Evolutionary conservation across 768 basidiomycete genomes (phyloP).

Genomic region (Leucogyrophana mollusca): DNA sequence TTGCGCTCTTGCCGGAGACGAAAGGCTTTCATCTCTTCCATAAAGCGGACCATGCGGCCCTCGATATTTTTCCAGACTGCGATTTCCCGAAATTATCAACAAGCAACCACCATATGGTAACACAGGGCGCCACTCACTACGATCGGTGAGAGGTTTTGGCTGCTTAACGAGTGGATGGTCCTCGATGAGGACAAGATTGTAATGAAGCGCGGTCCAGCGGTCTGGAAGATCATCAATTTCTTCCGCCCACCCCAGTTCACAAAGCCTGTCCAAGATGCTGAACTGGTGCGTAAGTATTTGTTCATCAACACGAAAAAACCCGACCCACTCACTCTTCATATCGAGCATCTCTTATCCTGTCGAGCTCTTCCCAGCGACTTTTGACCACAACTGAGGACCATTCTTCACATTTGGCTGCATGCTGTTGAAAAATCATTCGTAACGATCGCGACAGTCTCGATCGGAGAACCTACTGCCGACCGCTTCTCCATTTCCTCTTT

Average conservation of each 20-base stretch:
- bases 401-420: no score
- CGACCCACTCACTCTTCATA: constrained; percentile 35
- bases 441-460: no score
- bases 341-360: constrained; percentile 33
- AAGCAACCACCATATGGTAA: neutral
- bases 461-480: no score
- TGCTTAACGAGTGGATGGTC: constrained; percentile 12
- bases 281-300: no score
- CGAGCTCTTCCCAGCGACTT: constrained; percentile 33
- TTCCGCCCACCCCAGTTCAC: constrained; percentile 38
- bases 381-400: no score
- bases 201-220: no score
- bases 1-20: constrained; percentile 8
- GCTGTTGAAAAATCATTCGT: no score
- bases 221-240: constrained; percentile 32
- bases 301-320: neutral
- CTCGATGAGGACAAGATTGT: constrained; percentile 25
- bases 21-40: constrained; percentile 10
- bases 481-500: no score
- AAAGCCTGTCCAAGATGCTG: constrained; percentile 39
- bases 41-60: constrained; percentile 6
- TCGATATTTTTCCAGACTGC: constrained; percentile 11
- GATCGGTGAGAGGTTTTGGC: constrained; percentile 8
- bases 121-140: constrained; percentile 2
- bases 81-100: neutral